Base-by-base conservation (phyloP, 352 stramenopile species). In the Thalassiosira ordinaria region DNA sequence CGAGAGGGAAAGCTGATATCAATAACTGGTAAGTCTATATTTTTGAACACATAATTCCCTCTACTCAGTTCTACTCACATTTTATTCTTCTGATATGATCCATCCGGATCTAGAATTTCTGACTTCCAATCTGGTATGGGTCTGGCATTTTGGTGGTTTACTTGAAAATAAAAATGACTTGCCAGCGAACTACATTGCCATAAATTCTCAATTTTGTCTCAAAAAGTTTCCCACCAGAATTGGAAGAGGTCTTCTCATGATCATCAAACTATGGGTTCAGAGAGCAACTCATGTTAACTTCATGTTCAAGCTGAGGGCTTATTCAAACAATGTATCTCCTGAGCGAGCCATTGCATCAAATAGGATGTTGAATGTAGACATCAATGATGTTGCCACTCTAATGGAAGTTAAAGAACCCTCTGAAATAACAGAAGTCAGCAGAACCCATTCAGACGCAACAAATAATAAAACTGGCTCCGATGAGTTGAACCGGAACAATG, bases 121-220 rank as follows among this genome's bases (percentile, higher is more conserved):
- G 4, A 3, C 39, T 4, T 47, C 3, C 39, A 46, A 64, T 35
- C 62, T 71, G 29, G 16, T 47, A 66, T n/a, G n/a, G n/a, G n/a
- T n/a, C n/a, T n/a, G n/a, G n/a, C 80, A 90, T 57, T 90, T 90
- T 64, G 82, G 82, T 14, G 77, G 80, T n/a, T 69, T 70, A 13
- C n/a, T 87, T 1, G 56, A 78, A 53, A 60, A 26, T 2, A 55
- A 74, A 80, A 1, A 26, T 27, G 7, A 47, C 3, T 53, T 83
- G 6, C 77, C 80, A 24, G 81, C 62, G 18, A 91, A 91, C 41
- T 91, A 90, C 46, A 57, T 88, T 46, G 37, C 65, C 14, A 26
- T 77, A 24, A 83, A 59, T 56, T 51, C 61, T 27, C 63, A 59
- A 62, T 31, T 35, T 26, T 80, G 8, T 1, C 8, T n/a, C 24